These are phyloP conservation scores for Lachnellula suecica DNA, from an alignment of 2,329 filamentous ascomycete species.

Conservation along the genomic window DNA sequence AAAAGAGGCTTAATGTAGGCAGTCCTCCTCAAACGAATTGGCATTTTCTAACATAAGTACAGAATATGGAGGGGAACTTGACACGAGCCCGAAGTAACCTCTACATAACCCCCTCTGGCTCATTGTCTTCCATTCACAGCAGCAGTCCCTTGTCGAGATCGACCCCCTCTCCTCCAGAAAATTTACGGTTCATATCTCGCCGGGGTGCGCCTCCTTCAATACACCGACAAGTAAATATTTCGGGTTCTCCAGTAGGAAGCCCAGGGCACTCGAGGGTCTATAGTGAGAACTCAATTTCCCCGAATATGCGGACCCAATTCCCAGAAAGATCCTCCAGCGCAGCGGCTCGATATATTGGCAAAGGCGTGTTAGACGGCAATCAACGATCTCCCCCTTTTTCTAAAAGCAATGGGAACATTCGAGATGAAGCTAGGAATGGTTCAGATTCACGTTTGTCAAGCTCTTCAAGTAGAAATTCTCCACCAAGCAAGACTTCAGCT, in stretches of 20 bases:
- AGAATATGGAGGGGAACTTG: conserved; percentile 94
- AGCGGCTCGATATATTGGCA: conserved; percentile 46
- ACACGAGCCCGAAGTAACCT: conserved; percentile 73
- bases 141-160: conserved; percentile 36
- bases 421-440: neutral
- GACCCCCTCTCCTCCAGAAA: conserved; percentile 30
- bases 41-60: conserved; percentile 20
- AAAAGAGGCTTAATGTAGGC: conserved; percentile 80
- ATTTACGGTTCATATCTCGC: conserved; percentile 17
- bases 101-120: conserved; percentile 48
- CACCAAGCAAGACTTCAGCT: conserved; percentile 21
- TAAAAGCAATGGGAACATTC: neutral
- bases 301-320: conserved; percentile 41
- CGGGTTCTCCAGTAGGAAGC: conserved; percentile 31
- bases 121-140: conserved; percentile 43
- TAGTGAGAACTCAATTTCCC: conserved; percentile 58
- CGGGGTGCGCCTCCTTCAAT: conserved; percentile 23
- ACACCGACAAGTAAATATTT: conserved; percentile 24
- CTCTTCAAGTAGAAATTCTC: conserved; percentile 6
- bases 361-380: conserved; percentile 27
- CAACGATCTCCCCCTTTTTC: conserved; percentile 12
- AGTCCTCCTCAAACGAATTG: neutral
- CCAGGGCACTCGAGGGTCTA: conserved; percentile 58
- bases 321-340: conserved; percentile 64
- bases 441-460: neutral